These are phyloP conservation scores for Stephania yunnanensis DNA, from an alignment of 164 flowering plant species.

Conservation along the genomic window DNA sequence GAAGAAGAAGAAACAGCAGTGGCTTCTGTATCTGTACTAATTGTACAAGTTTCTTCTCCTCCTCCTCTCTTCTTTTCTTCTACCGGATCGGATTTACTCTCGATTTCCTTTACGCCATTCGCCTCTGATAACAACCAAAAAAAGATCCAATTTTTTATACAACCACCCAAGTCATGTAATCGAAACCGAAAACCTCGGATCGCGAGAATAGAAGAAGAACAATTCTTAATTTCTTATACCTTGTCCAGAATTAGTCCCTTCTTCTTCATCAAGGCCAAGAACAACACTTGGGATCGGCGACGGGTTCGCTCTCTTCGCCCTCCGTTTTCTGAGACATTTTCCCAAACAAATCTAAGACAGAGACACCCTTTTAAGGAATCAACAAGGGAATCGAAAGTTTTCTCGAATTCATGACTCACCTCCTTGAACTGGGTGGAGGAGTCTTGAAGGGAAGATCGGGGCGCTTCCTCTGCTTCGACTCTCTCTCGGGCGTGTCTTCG, in stretches of 20 bases:
- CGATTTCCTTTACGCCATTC: not conserved
- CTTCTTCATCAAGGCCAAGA: slow-evolving; percentile 57
- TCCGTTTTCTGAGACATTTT: slow-evolving; percentile 43
- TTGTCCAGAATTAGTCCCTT: not conserved
- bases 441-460: slow-evolving; percentile 30
- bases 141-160: not conserved
- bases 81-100: not conserved
- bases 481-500: slow-evolving; percentile 80
- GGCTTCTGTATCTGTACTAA: not conserved
- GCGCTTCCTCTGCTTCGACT: slow-evolving; percentile 46
- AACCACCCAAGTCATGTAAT: not conserved
- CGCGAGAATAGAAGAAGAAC: not conserved
- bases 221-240: not conserved
- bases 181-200: not conserved
- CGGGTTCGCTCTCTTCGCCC: slow-evolving; percentile 36
- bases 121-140: not conserved
- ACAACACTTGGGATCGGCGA: slow-evolving; percentile 26
- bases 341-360: not conserved
- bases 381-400: not conserved
- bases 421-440: slow-evolving; percentile 56
- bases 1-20: not conserved
- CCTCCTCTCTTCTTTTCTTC: not conserved
- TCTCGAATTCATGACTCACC: slow-evolving; percentile 24
- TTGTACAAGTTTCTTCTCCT: not conserved
- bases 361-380: not conserved